Evolutionary conservation across 2,329 filamentous ascomycete species (phyloP).

Genomic region (Domatiomyces catenatus): DNA sequence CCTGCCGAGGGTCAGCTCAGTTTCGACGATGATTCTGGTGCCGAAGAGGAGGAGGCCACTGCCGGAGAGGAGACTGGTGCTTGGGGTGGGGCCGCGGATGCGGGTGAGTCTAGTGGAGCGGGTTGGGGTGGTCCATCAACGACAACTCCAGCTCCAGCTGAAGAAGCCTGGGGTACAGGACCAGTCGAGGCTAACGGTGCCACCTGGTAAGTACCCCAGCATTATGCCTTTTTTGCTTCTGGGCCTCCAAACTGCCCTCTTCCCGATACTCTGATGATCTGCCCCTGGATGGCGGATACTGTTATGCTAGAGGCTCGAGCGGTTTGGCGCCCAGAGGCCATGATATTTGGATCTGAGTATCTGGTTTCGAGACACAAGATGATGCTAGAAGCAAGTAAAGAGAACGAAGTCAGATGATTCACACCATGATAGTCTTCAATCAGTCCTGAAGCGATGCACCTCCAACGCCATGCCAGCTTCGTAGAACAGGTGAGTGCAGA

Average conservation of each 20-base stretch:
- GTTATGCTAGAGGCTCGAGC: background rate
- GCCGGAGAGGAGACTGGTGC: constrained; percentile 1
- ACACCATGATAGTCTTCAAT: background rate
- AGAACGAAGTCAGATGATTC: background rate
- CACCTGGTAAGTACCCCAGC: background rate
- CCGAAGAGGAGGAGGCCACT: constrained; percentile 3
- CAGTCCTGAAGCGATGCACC: too few relatives aligned
- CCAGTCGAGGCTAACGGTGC: background rate
- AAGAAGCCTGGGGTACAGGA: background rate
- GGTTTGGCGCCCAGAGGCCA: background rate
- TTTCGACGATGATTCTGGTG: constrained; percentile 36
- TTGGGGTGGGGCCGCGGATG: too few relatives aligned
- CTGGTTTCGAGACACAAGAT: background rate
- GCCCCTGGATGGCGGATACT: background rate
- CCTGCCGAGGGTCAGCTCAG: constrained; percentile 26
- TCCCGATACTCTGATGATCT: background rate
- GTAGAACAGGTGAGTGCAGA: too few relatives aligned
- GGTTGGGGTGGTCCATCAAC: background rate
- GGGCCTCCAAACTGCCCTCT: background rate
- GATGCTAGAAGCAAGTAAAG: background rate
- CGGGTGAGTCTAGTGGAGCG: background rate
- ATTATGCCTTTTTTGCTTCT: background rate
- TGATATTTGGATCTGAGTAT: background rate
- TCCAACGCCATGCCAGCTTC: too few relatives aligned
- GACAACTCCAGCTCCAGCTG: background rate